Evolutionary conservation across 352 stramenopile species (phyloP).

Genomic region (Phytopythium cucurbitacearum): DNA sequence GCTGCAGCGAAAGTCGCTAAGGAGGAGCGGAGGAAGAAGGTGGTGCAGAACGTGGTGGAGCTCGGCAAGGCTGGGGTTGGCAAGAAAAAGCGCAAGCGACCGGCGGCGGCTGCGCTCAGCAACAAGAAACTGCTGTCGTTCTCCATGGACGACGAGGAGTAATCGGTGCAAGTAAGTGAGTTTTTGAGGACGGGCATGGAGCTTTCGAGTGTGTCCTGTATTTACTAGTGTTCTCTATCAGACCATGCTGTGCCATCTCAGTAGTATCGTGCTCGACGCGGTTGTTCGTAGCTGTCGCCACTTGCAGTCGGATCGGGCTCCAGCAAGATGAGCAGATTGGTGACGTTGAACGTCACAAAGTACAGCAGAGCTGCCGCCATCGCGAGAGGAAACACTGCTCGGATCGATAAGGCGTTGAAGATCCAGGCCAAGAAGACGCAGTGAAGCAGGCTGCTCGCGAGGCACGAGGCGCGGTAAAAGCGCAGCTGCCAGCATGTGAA

Average conservation of each 20-base stretch:
- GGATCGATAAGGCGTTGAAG: slow-evolving; percentile 16
- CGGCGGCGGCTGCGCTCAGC: slow-evolving; percentile 37
- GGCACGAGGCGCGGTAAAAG: slow-evolving; percentile 31
- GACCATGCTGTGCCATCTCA: too few relatives aligned
- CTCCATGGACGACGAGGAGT: slow-evolving; percentile 71
- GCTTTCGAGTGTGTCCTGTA: too few relatives aligned
- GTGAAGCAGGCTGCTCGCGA: slow-evolving; percentile 28
- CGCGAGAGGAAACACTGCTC: slow-evolving; percentile 29
- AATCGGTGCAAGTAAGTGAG: background rate
- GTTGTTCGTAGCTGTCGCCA: too few relatives aligned
- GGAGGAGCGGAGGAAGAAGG: slow-evolving; percentile 19
- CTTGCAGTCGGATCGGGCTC: slow-evolving; percentile 18
- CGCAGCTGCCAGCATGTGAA: slow-evolving; percentile 46
- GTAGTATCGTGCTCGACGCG: too few relatives aligned
- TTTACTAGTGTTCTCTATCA: too few relatives aligned
- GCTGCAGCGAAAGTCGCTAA: background rate
- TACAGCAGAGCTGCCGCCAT: slow-evolving; percentile 25
- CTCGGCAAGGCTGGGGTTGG: slow-evolving; percentile 17
- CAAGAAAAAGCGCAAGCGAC: slow-evolving; percentile 57
- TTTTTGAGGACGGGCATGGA: too few relatives aligned
- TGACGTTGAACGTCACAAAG: slow-evolving; percentile 50
- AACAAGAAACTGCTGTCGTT: slow-evolving; percentile 83
- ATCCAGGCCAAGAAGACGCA: slow-evolving; percentile 30
- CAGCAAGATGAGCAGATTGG: slow-evolving; percentile 51
- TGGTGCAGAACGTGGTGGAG: slow-evolving; percentile 39